A percentile compares a stretch with the other conserved stretches of the same genome.
Evolutionary conservation across 306 rosid species (phyloP).

Genomic region (Cucurbita moschata): DNA sequence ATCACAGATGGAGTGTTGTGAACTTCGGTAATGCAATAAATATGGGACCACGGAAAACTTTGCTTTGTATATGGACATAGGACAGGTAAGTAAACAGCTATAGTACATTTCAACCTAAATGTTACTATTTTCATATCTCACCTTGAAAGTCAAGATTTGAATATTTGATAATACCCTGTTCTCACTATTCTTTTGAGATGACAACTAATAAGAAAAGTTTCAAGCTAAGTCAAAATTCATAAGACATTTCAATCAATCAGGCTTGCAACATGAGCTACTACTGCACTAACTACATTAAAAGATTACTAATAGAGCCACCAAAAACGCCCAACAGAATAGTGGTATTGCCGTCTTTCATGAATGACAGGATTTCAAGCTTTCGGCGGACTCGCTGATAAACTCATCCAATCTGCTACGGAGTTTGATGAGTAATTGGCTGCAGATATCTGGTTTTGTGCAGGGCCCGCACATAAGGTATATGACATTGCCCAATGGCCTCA

Average conservation of each 20-base stretch:
- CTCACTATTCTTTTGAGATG: neutral
- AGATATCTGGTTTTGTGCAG: constrained; percentile 60
- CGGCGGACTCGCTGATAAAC: constrained; percentile 14
- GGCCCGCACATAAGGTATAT: constrained; percentile 86
- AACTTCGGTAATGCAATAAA: neutral
- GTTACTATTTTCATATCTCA: neutral
- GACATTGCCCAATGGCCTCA: constrained; percentile 78
- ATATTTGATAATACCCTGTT: neutral
- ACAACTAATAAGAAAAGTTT: neutral
- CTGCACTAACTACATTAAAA: neutral
- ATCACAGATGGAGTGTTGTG: neutral
- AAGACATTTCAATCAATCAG: neutral
- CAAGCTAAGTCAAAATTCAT: too few species aligned
- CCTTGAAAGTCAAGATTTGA: neutral
- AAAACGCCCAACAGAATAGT: neutral
- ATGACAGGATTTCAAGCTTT: neutral
- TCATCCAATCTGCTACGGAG: constrained; percentile 54
- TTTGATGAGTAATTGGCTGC: constrained; percentile 52
- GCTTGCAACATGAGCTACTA: neutral
- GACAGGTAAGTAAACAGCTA: neutral
- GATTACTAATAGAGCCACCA: neutral
- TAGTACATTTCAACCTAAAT: neutral
- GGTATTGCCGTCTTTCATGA: neutral
- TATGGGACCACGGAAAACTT: neutral
- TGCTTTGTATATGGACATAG: neutral